phyloP scores from a whole-genome alignment of 139 green algal species.

The Chara braunii region DNA sequence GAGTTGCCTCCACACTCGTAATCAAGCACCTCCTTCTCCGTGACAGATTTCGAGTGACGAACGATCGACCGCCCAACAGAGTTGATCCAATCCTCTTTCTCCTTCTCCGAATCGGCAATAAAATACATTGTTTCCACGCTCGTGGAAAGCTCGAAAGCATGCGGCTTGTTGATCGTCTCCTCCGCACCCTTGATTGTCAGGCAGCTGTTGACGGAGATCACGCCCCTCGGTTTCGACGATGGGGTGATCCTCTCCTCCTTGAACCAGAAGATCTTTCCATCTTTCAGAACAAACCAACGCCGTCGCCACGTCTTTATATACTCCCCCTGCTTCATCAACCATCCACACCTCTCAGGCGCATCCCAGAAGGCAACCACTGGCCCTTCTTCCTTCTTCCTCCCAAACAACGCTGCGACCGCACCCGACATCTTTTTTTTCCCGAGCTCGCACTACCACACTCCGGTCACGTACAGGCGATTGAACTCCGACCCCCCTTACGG shows the following conservation, averaged over 20 bases:
- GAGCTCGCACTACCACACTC: too few relatives aligned
- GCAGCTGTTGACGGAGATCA: slow-evolving; percentile 88
- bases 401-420: too few relatives aligned
- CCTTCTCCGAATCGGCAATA: slow-evolving; percentile 83
- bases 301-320: slow-evolving; percentile 90
- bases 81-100: slow-evolving; percentile 99
- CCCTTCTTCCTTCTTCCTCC: too few relatives aligned
- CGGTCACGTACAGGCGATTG: too few relatives aligned
- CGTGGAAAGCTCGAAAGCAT: slow-evolving; percentile 94
- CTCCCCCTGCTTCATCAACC: slow-evolving; percentile 54
- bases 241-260: slow-evolving; percentile 76
- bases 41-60: slow-evolving; percentile 25
- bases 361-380: slow-evolving; percentile 24
- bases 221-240: slow-evolving; percentile 74
- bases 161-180: slow-evolving; percentile 86
- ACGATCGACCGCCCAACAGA: slow-evolving; percentile 91
- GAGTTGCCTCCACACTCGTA: slow-evolving; percentile 5
- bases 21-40: slow-evolving; percentile 37
- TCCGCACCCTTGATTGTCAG: slow-evolving; percentile 94
- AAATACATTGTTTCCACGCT: slow-evolving; percentile 76
- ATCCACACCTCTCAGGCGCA: slow-evolving; percentile 11
- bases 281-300: slow-evolving; percentile 97
- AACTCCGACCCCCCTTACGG: too few relatives aligned
- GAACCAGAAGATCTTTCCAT: slow-evolving; percentile 99
- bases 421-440: too few relatives aligned